These are phyloP conservation scores for Tremellales sp. DNA, from an alignment of 1,284 basidiomycete genomes.

Conservation along the genomic window DNA sequence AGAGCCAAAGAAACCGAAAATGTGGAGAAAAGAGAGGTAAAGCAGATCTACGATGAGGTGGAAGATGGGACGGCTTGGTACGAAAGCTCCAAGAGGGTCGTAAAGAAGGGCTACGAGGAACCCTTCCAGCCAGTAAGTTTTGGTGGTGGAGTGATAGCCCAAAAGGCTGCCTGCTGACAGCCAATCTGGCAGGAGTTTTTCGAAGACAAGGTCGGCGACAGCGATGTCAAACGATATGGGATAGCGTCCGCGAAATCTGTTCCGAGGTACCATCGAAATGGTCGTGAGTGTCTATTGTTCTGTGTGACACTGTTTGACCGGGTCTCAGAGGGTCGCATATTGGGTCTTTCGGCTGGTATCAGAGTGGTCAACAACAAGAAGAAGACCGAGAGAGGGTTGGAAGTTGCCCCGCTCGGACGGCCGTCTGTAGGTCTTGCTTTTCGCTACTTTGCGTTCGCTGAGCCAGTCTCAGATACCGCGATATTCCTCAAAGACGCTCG, in stretches of 20 bases:
- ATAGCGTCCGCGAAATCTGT: constrained; percentile 16
- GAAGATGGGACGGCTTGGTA: constrained; percentile 33
- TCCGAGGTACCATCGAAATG: constrained; percentile 30
- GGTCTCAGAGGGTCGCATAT: constrained; percentile 21
- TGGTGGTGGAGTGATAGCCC: neutral
- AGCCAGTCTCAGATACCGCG: constrained; percentile 13
- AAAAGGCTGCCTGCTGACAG: too few relatives aligned
- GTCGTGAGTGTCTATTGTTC: constrained; percentile 16
- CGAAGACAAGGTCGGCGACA: constrained; percentile 31
- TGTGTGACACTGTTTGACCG: neutral
- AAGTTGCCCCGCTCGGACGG: constrained; percentile 30
- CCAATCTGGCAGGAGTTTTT: constrained; percentile 21
- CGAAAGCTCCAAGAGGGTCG: constrained; percentile 10
- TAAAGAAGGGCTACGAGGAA: constrained; percentile 4
- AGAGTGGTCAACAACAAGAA: constrained; percentile 27
- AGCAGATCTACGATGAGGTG: neutral
- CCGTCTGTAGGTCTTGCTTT: constrained; percentile 22
- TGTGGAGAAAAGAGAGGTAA: neutral
- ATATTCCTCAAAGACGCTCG: constrained; percentile 15
- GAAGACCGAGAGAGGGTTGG: constrained; percentile 29
- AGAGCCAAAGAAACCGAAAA: too few relatives aligned
- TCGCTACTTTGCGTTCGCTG: too few relatives aligned
- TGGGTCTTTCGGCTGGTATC: constrained; percentile 23
- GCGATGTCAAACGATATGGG: constrained; percentile 25
- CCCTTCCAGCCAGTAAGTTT: constrained; percentile 14